Evolutionary conservation across 2,329 filamentous ascomycete genomes (phyloP).

Genomic region (Rhynchosporium secalis): DNA sequence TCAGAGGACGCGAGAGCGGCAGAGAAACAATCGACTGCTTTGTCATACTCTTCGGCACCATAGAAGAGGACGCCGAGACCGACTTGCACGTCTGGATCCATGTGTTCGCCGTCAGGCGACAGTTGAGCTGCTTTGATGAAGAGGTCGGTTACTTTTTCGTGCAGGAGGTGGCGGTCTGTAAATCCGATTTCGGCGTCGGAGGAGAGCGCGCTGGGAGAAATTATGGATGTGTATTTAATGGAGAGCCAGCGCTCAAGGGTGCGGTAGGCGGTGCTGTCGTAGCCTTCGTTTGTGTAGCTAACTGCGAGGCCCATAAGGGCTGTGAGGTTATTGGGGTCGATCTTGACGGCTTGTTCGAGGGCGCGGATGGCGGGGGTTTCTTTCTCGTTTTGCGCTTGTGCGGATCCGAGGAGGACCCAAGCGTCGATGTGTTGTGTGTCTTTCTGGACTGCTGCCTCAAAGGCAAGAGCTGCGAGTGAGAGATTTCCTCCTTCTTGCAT

Average conservation of each 20-base stretch:
- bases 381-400: conserved; percentile 98
- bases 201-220: conserved; percentile 67
- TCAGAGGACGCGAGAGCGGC: conserved; percentile 85
- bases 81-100: conserved; percentile 98
- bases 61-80: conserved; percentile 97
- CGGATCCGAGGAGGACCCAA: conserved; percentile 88
- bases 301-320: conserved; percentile 95
- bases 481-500: conserved; percentile 93
- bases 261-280: conserved; percentile 94
- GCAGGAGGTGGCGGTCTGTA: conserved; percentile 85
- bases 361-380: conserved; percentile 94
- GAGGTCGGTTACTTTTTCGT: conserved; percentile 83
- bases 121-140: conserved; percentile 93
- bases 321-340: conserved; percentile 82
- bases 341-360: conserved; percentile 83
- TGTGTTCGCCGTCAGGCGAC: conserved; percentile 86
- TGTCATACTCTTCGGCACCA: conserved; percentile 95
- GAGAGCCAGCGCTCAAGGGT: conserved; percentile 96
- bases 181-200: conserved; percentile 84
- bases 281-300: conserved; percentile 98
- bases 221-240: conserved; percentile 86
- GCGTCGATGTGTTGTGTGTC: conserved; percentile 85
- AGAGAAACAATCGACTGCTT: conserved; percentile 97
- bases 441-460: conserved; percentile 93
- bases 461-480: conserved; percentile 88